Conservation (phyloP, 441 rosid genomes). For the Jatropha podagrica region DNA sequence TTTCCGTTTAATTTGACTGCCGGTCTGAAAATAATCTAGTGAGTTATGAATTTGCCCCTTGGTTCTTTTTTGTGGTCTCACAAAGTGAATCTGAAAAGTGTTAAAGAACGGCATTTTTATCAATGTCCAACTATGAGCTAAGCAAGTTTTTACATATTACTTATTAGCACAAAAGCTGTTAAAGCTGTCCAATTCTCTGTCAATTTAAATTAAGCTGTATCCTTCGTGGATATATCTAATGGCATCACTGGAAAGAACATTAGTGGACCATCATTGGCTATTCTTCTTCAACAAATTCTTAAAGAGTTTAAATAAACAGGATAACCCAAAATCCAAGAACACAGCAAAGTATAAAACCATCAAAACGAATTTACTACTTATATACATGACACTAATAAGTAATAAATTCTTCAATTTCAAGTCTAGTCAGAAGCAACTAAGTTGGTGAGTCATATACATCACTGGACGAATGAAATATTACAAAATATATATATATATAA, state of each 20-base stretch:
- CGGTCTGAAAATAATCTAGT: not conserved
- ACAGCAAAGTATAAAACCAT: not conserved
- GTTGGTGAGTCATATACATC: not conserved
- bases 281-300: not conserved
- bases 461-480: not conserved
- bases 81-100: not conserved
- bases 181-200: not conserved
- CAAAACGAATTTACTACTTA: not conserved
- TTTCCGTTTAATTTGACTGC: not conserved
- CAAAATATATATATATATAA: not conserved
- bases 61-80: not conserved
- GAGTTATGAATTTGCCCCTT: not conserved
- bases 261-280: not conserved
- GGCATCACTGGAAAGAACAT: not conserved
- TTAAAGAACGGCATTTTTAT: not conserved
- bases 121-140: not conserved
- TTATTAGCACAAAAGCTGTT: not conserved
- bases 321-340: not conserved
- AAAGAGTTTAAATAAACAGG: not conserved
- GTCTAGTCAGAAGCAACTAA: not conserved
- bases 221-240: not conserved
- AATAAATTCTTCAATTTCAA: conserved; percentile 1
- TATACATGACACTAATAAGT: no score
- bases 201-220: not conserved
- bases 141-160: not conserved